Evolutionary conservation across 1,284 basidiomycete genomes (phyloP), one percentile per base, ranked within the genome.

Genomic region (Cryptococcus wingfieldii): DNA sequence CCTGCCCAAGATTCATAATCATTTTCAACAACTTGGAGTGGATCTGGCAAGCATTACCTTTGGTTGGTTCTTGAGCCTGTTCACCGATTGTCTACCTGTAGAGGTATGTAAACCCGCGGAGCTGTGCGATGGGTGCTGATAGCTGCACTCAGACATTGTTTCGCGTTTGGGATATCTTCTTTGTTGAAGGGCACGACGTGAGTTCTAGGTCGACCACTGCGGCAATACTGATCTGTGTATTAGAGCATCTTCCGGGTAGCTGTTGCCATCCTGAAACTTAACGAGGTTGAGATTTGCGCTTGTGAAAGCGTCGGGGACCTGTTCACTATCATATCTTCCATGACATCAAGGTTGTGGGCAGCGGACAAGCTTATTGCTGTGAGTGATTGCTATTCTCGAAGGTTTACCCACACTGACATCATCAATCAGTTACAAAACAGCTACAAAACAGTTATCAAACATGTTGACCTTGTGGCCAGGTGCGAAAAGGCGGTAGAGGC

Each of bases 11-110:
- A 77, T 97, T 1, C 82, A 86, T 51, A 70, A 78, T 0, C 93
- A 98, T 68, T 81, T 98, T 23, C 81, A 80, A 4, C 82, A 85
- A 16, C 83, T 97, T 0, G 89, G 87, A 2, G 86, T 98, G 2
- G 94, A 98, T 70, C 81, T 98, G 5, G 86, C 88, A 1, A 93
- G 93, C 0, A 90, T 98, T 55, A 97, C 91, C 56, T 98, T 98
- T 78, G 94, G 93, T 3, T 98, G 95, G 95, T 97, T 98, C 79
- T 79, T 98, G 39, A 94, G 90, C 5, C 79, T 98, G 18, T 98
- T 97, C 70, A 97, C 95, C 0, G 93, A 97, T 68, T 96, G 93
- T 74, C 79, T 98, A 4, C 95, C 95, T 4, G 90, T 97, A 25
- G 94, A 96, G 83, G 90, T 91, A 61, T 57, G 82, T 74, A n/a